Conservation (phyloP, 148 eudicot species). For the Rhododendron molle region DNA sequence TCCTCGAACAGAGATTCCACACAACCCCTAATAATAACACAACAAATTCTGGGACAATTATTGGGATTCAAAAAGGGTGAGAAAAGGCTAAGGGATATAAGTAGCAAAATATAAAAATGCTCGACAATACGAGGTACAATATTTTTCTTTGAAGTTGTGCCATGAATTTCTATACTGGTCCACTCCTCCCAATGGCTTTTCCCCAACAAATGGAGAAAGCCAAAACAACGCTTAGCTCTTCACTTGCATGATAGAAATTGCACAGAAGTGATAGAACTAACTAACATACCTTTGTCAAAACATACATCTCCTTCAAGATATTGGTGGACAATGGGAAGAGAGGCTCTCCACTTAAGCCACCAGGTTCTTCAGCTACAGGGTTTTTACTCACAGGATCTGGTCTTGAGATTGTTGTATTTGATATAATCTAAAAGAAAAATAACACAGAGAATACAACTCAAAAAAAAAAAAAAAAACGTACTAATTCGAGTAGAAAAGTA, state of each 20-base stretch:
- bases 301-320: constrained; percentile 84
- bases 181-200: background rate
- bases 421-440: constrained; percentile 60
- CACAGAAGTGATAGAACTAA: background rate
- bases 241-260: background rate
- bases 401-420: constrained; percentile 96
- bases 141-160: background rate
- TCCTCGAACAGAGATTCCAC: background rate
- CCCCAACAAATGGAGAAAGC: background rate
- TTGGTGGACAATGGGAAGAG: constrained; percentile 69
- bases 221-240: background rate
- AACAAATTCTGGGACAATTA: background rate
- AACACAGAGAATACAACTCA: background rate
- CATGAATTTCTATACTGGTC: background rate
- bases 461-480: background rate
- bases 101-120: background rate
- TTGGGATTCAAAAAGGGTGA: background rate
- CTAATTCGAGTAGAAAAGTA: background rate
- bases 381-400: constrained; percentile 56
- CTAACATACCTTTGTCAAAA: constrained; percentile 69
- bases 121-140: background rate
- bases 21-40: background rate
- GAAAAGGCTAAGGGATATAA: background rate
- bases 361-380: constrained; percentile 67
- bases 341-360: constrained; percentile 99